Evolutionary conservation across 2,329 filamentous ascomycete genomes (phyloP), one percentile per base, ranked within the genome.

Genomic region (Lecanicillium sp.): DNA sequence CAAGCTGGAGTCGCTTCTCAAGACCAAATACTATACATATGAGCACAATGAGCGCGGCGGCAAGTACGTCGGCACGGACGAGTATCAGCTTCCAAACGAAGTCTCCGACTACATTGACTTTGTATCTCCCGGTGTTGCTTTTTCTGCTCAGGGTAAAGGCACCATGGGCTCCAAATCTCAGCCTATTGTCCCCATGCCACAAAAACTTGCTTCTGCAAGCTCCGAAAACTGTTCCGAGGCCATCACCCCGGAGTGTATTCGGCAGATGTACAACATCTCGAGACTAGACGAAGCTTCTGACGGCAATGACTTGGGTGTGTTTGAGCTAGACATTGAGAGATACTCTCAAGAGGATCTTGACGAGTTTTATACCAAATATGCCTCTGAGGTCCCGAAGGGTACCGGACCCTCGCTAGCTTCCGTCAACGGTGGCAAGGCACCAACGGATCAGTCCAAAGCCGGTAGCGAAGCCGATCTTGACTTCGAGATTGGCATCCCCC

Each of bases 191-290:
- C 22, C 22, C 22, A 25, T 25, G 22, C 22, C 22, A 25, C 22
- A 6, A 11, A 11, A 25, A 11, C 22, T 25, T 25, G 22, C 22
- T 11, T 25, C 22, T 25, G 22, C 22, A 11, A 25, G 22, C 30
- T 9, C 30, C 2, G 15, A 12, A n/a, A 7, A 18, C n/a, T 80
- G 75, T 49, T 65, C 72, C 45, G 55, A 56, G 11, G 64, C 69
- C 49, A 74, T 78, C 45, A 77, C 72, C 1, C 71, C 72, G 0
- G 64, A 64, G 29, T 79, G 75, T 47, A 58, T 75, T 27, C 60
- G 63, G 22, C 62, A 68, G 3, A 52, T 71, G 29, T 67, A 67
- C 47, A 55, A 57, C 33, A 59, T 67, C 33, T 57, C 59, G 14
- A 47, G 51, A 32, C 55, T 48, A 9, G 20, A 15, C 3, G 29